phyloP scores from a whole-genome alignment of 73 alveolate genomes.

The Paramecium primaurelia region DNA sequence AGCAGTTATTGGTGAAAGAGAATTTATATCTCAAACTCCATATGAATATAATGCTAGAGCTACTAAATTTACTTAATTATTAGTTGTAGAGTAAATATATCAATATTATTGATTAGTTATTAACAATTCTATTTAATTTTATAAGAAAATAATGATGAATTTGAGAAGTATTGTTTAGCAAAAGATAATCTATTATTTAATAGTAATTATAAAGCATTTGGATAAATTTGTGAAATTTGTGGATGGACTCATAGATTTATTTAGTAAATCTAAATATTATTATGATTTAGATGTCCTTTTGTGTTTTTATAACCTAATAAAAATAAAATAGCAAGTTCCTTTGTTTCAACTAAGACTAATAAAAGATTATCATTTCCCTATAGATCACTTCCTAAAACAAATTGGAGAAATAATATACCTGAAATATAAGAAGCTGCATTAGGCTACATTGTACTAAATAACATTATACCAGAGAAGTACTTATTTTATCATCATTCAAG shows the following conservation, averaged over 20 bases:
- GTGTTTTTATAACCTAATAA: constrained; percentile 35
- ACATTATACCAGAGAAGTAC: not conserved
- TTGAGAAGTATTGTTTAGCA: not conserved
- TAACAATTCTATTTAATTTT: not conserved
- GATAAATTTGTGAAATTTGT: constrained; percentile 27
- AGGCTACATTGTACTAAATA: constrained; percentile 13
- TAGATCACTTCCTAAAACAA: not conserved
- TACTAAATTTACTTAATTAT: constrained; percentile 12
- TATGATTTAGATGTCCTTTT: not conserved
- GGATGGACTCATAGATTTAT: constrained; percentile 35
- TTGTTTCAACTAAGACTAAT: not conserved
- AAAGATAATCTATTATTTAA: constrained; percentile 18
- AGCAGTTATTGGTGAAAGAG: constrained; percentile 41
- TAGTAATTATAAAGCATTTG: constrained; percentile 3
- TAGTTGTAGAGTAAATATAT: not conserved
- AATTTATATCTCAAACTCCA: not conserved
- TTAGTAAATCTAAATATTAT: not conserved
- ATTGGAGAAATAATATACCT: not conserved
- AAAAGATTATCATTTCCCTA: not conserved
- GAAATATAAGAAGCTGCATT: constrained; percentile 22
- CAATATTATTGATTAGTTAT: not conserved
- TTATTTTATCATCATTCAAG: not conserved
- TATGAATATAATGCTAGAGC: constrained; percentile 51
- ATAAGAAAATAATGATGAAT: not conserved
- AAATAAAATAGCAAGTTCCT: not conserved